Evolutionary conservation across 1,284 basidiomycete species (phyloP).

Genomic region (Peniophora sp.): DNA sequence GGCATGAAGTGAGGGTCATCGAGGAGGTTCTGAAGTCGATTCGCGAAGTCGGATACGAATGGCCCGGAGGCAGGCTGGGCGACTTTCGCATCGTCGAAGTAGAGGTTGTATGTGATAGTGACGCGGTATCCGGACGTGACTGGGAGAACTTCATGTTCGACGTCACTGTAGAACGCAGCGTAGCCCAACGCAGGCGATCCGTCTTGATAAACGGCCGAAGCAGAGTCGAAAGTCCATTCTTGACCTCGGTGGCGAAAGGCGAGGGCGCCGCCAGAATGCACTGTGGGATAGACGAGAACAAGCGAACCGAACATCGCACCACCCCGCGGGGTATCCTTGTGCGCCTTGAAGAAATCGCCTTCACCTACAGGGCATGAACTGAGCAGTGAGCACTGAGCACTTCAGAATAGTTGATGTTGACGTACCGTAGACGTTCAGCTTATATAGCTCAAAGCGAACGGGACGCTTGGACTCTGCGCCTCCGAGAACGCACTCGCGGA

Average conservation of each 20-base stretch:
- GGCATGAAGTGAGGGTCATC: conserved; percentile 17
- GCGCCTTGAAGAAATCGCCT: conserved; percentile 33
- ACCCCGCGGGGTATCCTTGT: conserved; percentile 32
- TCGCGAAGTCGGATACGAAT: conserved; percentile 9
- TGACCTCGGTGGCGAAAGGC: conserved; percentile 22
- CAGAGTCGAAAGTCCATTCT: conserved; percentile 27
- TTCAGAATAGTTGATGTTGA: not conserved
- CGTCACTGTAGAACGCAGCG: conserved; percentile 33
- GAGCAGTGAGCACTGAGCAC: not conserved
- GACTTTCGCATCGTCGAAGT: conserved; percentile 12
- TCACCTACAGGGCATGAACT: conserved; percentile 20
- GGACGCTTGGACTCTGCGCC: conserved; percentile 6
- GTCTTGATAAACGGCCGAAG: conserved; percentile 9
- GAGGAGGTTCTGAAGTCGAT: conserved; percentile 15
- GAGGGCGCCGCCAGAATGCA: conserved; percentile 31
- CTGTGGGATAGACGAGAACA: conserved; percentile 32
- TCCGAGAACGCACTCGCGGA: conserved; percentile 11
- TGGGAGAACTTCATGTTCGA: conserved; percentile 33
- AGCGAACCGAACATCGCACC: conserved; percentile 38
- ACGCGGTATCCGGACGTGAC: conserved; percentile 31
- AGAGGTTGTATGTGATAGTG: conserved; percentile 32
- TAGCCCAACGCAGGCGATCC: conserved; percentile 18
- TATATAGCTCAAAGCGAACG: conserved; percentile 17
- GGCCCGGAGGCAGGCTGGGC: not conserved
- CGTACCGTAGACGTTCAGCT: conserved; percentile 23